phyloP scores from a whole-genome alignment of 352 stramenopile species.

The Thalassiosira exigua region DNA sequence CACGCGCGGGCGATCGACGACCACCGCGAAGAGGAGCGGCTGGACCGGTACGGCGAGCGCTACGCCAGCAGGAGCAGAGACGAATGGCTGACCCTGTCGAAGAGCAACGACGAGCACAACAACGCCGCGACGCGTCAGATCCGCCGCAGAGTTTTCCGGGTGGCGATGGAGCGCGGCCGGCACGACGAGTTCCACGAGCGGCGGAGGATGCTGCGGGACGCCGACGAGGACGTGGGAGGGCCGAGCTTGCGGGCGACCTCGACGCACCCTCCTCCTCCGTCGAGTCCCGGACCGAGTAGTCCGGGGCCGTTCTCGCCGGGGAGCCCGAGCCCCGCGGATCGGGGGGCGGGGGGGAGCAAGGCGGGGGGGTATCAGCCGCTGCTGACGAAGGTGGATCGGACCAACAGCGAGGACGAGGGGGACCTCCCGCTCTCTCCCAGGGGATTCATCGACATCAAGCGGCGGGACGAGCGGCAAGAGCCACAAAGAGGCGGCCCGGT shows the following conservation, averaged over 20 bases:
- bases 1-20: constrained; percentile 39
- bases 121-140: constrained; percentile 57
- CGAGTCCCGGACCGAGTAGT: no score
- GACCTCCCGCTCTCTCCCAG: constrained; percentile 18
- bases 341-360: not conserved
- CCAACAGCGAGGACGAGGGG: not conserved
- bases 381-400: not conserved
- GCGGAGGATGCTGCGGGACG: constrained; percentile 37
- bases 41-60: not conserved
- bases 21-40: constrained; percentile 7
- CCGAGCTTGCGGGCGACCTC: not conserved
- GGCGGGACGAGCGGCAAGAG: no score
- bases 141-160: constrained; percentile 38
- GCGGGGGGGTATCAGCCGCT: no score
- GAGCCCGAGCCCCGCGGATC: not conserved
- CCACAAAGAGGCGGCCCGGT: not conserved
- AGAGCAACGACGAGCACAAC: constrained; percentile 45
- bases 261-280: no score
- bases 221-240: constrained; percentile 45
- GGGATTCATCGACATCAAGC: not conserved
- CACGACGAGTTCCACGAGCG: constrained; percentile 35
- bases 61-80: not conserved
- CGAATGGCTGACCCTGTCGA: not conserved
- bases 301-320: not conserved
- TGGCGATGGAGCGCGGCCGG: constrained; percentile 41